These are phyloP conservation scores for Salvia miltiorrhiza DNA, from an alignment of 257 asterid genomes.

Conservation along the genomic window DNA sequence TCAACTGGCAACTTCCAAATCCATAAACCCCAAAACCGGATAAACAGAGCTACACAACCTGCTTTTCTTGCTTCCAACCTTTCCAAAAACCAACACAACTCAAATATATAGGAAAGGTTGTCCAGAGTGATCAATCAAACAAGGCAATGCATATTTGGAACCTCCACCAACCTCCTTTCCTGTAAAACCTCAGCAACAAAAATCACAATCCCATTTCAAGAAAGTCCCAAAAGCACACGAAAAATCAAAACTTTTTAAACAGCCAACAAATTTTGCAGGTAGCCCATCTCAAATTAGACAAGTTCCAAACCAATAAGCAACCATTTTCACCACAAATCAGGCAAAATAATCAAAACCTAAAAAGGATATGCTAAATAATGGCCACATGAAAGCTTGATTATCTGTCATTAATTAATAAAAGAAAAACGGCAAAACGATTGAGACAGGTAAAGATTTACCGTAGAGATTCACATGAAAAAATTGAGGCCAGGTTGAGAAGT, in stretches of 20 bases:
- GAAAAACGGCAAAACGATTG: not conserved
- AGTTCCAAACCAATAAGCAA: not conserved
- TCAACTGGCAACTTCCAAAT: slow-evolving; percentile 56
- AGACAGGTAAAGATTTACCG: not conserved
- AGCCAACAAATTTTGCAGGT: too few relatives aligned
- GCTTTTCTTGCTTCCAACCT: slow-evolving; percentile 36
- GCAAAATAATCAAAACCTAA: not conserved
- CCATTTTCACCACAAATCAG: not conserved
- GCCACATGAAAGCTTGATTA: too few relatives aligned
- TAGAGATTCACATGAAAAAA: not conserved
- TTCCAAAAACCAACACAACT: slow-evolving; percentile 25
- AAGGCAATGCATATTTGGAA: slow-evolving; percentile 48
- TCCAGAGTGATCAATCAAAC: slow-evolving; percentile 53
- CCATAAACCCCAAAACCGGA: slow-evolving; percentile 26
- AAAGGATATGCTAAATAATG: not conserved
- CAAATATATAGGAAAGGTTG: slow-evolving; percentile 33
- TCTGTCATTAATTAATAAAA: too few relatives aligned
- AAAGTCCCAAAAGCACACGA: slow-evolving; percentile 9
- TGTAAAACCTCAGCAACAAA: slow-evolving; percentile 26
- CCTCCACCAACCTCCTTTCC: slow-evolving; percentile 45
- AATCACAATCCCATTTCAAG: slow-evolving; percentile 15
- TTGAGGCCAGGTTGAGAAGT: not conserved
- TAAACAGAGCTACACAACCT: slow-evolving; percentile 28
- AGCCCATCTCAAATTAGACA: not conserved
- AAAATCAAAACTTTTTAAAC: not conserved